Percentiles rank a stretch among this genome's conserved stretches.
Conservation (phyloP, 495 filamentous ascomycete genomes). For the Tuber indicum region DNA sequence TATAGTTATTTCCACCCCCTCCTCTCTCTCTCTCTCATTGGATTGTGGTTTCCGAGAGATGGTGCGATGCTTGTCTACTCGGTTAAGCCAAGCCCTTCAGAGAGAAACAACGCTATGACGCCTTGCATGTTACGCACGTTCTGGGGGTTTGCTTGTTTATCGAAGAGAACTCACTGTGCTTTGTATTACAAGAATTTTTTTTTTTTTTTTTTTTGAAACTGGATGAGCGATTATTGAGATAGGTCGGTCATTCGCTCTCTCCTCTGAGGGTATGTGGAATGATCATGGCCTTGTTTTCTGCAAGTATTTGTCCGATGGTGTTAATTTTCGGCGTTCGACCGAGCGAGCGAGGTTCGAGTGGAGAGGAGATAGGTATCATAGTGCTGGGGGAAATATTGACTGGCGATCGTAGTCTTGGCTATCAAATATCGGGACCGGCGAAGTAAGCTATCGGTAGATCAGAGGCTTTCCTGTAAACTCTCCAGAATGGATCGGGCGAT, state of each 20-base stretch:
- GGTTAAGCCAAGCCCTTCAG: neutral
- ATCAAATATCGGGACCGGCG: neutral
- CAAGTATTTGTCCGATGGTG: neutral
- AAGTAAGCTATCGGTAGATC: neutral
- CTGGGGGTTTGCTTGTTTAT: neutral
- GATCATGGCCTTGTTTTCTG: neutral
- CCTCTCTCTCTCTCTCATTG: neutral
- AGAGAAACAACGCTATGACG: neutral
- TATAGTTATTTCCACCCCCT: neutral
- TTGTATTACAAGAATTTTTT: neutral
- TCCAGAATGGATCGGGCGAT: neutral
- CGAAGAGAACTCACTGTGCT: neutral
- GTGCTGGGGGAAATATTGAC: neutral
- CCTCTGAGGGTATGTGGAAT: neutral
- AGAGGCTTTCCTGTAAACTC: neutral
- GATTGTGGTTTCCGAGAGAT: neutral
- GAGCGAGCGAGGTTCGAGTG: neutral
- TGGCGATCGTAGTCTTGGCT: neutral
- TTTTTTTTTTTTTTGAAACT: neutral
- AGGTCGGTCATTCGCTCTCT: neutral
- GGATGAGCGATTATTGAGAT: neutral
- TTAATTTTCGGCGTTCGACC: neutral
- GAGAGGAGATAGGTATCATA: neutral
- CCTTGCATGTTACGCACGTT: neutral
- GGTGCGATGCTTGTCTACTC: neutral